Conservation (phyloP, 2,329 filamentous ascomycete species). For the Hypoxylon sp. region DNA sequence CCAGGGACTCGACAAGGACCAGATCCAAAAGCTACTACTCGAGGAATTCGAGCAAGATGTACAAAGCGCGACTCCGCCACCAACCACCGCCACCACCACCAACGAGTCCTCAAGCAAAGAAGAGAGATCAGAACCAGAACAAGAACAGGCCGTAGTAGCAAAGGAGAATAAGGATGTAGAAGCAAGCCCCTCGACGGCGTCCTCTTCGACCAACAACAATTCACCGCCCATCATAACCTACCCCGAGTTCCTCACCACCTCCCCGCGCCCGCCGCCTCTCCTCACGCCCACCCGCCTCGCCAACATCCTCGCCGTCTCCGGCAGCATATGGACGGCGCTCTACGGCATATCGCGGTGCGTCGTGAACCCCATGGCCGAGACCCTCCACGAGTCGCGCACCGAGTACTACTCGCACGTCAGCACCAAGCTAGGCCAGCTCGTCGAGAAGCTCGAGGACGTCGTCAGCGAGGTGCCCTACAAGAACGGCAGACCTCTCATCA, state of each 20-base stretch:
- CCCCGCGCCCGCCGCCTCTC: slow-evolving; percentile 68
- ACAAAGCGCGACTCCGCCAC: slow-evolving; percentile 18
- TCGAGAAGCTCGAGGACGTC: slow-evolving; percentile 64
- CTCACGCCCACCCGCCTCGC: slow-evolving; percentile 70
- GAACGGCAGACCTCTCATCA: slow-evolving; percentile 45
- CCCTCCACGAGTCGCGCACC: slow-evolving; percentile 62
- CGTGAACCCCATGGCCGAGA: slow-evolving; percentile 70
- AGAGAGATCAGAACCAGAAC: no score
- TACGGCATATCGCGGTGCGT: slow-evolving; percentile 79
- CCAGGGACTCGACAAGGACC: slow-evolving; percentile 76
- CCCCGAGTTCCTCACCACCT: slow-evolving; percentile 74
- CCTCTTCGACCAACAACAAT: slow-evolving; percentile 51
- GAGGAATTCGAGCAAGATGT: slow-evolving; percentile 40
- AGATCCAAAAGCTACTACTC: slow-evolving; percentile 75
- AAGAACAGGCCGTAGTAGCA: no score
- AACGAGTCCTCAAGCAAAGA: slow-evolving; percentile 4
- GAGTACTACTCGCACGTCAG: slow-evolving; percentile 64
- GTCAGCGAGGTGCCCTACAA: slow-evolving; percentile 71
- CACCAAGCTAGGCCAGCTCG: slow-evolving; percentile 59
- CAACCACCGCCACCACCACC: slow-evolving; percentile 22
- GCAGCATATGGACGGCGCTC: slow-evolving; percentile 69
- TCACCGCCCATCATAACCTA: slow-evolving; percentile 75
- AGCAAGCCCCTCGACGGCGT: slow-evolving; percentile 29
- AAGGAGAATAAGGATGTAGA: slow-evolving; percentile 9
- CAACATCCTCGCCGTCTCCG: slow-evolving; percentile 69